A percentile compares a stretch with the other conserved stretches of the same genome.
phyloP scores from a whole-genome alignment of 768 basidiomycete species.

The Xerocomellus amylosporus region DNA sequence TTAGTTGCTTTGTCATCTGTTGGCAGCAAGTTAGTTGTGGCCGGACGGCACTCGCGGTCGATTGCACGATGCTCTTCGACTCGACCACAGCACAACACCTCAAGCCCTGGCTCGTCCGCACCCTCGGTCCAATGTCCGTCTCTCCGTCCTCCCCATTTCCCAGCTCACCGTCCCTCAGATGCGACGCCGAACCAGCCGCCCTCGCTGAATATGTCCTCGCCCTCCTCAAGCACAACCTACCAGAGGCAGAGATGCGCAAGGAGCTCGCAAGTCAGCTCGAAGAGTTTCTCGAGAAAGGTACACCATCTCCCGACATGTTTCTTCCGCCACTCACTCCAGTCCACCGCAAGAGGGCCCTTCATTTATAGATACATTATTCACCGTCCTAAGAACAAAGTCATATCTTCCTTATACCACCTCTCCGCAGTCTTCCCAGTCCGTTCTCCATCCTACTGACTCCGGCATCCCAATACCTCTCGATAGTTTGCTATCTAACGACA shows the following conservation, averaged over 20 bases:
- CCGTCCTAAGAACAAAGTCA: slow-evolving; percentile 79
- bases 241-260: slow-evolving; percentile 77
- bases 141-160: not conserved
- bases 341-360: slow-evolving; percentile 52
- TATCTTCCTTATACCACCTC: slow-evolving; percentile 71
- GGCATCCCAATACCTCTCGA: slow-evolving; percentile 85
- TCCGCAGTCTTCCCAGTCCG: slow-evolving; percentile 36
- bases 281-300: slow-evolving; percentile 92
- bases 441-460: slow-evolving; percentile 42
- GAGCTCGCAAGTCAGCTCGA: slow-evolving; percentile 76
- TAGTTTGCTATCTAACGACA: slow-evolving; percentile 47
- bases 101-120: slow-evolving; percentile 85
- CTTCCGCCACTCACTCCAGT: slow-evolving; percentile 10
- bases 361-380: slow-evolving; percentile 87
- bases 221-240: slow-evolving; percentile 83
- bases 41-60: not conserved
- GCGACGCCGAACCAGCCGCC: slow-evolving; percentile 93
- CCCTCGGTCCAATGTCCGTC: slow-evolving; percentile 83
- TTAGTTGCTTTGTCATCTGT: slow-evolving; percentile 14
- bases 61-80: slow-evolving; percentile 60
- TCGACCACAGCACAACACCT: slow-evolving; percentile 60
- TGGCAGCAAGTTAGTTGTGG: not conserved
- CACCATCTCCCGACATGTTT: slow-evolving; percentile 14
- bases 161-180: slow-evolving; percentile 47
- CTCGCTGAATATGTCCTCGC: slow-evolving; percentile 95